Evolutionary conservation across 2,329 filamentous ascomycete species (phyloP), one percentile per base, ranked within the genome.

Genomic region (Erysiphe pulchra): DNA sequence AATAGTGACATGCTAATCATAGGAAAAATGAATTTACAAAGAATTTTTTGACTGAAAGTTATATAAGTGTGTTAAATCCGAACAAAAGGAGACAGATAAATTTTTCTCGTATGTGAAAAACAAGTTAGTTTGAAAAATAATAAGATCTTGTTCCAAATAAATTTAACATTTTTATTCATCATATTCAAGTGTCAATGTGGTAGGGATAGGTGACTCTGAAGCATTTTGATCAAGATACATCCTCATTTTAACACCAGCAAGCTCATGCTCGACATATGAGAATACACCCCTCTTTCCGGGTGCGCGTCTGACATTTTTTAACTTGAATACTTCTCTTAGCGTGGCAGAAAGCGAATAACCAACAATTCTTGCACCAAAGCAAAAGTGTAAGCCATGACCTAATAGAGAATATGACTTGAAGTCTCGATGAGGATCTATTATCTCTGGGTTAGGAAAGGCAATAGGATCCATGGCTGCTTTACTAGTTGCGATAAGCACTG

Each of bases 181-280:
- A 53, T 65, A 65, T 53, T 63, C 59, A 7, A 66, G 47, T 2
- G 57, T 61, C 43, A 67, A 49, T 2, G 57, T 61, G 6, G 62
- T 65, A 10, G 64, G 62, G 42, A 64, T 63, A 0, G 65, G 64
- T 13, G 57, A 61, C 54, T 70, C 67, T 47, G 59, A 63, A 10
- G 65, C 58, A 51, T 61, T 65, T 8, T 57, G 58, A 58, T 70
- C 67, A 39, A 70, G 54, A 50, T 69, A 70, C 45, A 62, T 56
- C 53, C 61, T 61, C 59, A 67, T 63, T 44, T 61, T 62, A 2
- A 69, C 59, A 2, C 66, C 67, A 8, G 62, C 65, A 52, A 69
- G 54, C 16, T 66, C 57, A 45, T 65, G 60, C 48, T 67, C 61
- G 0, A 65, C 60, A 11, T 59, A 58, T 2, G 55, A 59, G 45